Conservation (phyloP, 1,284 basidiomycete genomes). For the Leccinum subrobustum region DNA sequence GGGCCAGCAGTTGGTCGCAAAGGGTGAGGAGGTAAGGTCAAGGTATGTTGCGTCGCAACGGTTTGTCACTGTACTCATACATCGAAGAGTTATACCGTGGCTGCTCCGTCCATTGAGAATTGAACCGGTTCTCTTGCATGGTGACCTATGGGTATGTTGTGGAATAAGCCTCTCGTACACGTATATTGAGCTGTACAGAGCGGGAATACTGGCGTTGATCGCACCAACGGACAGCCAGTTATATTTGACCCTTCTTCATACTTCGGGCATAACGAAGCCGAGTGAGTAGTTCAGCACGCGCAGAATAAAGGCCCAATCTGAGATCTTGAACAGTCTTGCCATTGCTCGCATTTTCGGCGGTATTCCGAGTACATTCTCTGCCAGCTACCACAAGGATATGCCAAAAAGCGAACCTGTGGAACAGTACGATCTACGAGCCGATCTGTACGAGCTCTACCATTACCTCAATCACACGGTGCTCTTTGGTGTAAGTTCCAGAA, state of each 20-base stretch:
- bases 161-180: not conserved
- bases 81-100: conserved; percentile 69
- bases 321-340: conserved; percentile 53
- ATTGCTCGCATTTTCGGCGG: conserved; percentile 87
- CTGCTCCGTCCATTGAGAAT: conserved; percentile 63
- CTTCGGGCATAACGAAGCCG: conserved; percentile 86
- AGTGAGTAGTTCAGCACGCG: conserved; percentile 50
- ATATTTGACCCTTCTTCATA: conserved; percentile 84
- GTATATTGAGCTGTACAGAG: conserved; percentile 44
- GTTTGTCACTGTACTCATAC: conserved; percentile 6
- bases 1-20: conserved; percentile 47
- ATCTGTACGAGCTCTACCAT: conserved; percentile 85
- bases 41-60: conserved; percentile 45
- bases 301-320: not conserved
- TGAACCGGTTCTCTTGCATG: conserved; percentile 78
- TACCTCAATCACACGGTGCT: conserved; percentile 82
- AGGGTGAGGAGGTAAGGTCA: conserved; percentile 54
- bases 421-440: conserved; percentile 67
- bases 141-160: conserved; percentile 75
- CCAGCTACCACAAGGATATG: conserved; percentile 66
- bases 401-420: conserved; percentile 69
- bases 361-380: conserved; percentile 68
- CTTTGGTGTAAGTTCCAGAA: conserved; percentile 56
- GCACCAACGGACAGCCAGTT: conserved; percentile 54
- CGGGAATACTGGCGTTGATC: conserved; percentile 69